Conservation (phyloP, 208 protist genomes). For the Angomonas ambiguus region DNA sequence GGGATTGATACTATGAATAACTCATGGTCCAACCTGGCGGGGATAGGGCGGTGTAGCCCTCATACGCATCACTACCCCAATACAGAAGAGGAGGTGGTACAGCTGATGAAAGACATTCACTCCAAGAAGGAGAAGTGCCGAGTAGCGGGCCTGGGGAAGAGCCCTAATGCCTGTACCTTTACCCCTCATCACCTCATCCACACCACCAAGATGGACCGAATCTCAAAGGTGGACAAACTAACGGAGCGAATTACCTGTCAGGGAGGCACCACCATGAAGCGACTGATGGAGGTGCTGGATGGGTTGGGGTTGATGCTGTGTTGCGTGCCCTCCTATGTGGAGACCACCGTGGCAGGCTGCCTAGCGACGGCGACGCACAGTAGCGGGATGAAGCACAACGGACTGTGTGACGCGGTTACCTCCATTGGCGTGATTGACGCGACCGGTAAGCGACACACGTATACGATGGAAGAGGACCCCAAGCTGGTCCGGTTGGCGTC, state of each 20-base stretch:
- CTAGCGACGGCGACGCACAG: constrained; percentile 64
- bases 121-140: constrained; percentile 35
- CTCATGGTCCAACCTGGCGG: constrained; percentile 57
- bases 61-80: constrained; percentile 43
- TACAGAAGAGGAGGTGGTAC: constrained; percentile 22
- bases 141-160: constrained; percentile 51
- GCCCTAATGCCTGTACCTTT: constrained; percentile 57
- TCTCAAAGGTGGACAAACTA: constrained; percentile 37
- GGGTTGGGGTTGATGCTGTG: constrained; percentile 46
- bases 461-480: constrained; percentile 11
- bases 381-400: constrained; percentile 40
- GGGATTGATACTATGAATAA: neutral
- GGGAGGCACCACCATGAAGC: constrained; percentile 39
- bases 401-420: constrained; percentile 51
- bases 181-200: constrained; percentile 51
- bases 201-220: constrained; percentile 42
- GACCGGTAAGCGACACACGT: constrained; percentile 23
- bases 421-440: constrained; percentile 44
- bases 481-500: constrained; percentile 36
- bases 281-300: constrained; percentile 46
- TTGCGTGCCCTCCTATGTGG: constrained; percentile 61
- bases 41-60: constrained; percentile 44
- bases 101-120: constrained; percentile 19
- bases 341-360: constrained; percentile 55
- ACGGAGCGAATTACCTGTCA: constrained; percentile 39